These are phyloP conservation scores for Penicillium hordei DNA, from an alignment of 2,329 filamentous ascomycete species.

Conservation along the genomic window DNA sequence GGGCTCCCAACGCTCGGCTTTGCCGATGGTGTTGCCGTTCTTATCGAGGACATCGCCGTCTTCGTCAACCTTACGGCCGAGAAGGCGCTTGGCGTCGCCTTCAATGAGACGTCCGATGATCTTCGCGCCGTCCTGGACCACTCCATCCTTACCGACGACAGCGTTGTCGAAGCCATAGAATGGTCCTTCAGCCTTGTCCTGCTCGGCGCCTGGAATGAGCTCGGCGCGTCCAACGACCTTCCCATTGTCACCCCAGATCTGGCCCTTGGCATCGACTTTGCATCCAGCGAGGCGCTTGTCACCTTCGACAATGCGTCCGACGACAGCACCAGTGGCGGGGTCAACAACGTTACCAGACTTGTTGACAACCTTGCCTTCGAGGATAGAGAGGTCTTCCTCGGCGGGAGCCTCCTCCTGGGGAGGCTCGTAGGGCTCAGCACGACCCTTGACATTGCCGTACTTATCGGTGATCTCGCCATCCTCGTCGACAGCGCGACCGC, in stretches of 20 bases:
- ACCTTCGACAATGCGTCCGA: constrained; percentile 59
- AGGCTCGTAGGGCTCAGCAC: constrained; percentile 57
- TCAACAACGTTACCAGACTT: constrained; percentile 64
- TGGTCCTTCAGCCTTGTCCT: constrained; percentile 53
- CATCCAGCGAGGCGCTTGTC: constrained; percentile 59
- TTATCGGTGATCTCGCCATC: constrained; percentile 80
- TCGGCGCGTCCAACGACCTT: constrained; percentile 61
- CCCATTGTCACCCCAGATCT: constrained; percentile 63
- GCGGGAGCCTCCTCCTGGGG: constrained; percentile 43
- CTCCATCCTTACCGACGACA: constrained; percentile 58
- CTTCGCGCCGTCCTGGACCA: constrained; percentile 49
- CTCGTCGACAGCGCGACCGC: constrained; percentile 73
- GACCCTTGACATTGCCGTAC: constrained; percentile 64
- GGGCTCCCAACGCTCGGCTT: constrained; percentile 67
- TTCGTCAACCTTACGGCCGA: constrained; percentile 65
- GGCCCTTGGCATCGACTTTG: constrained; percentile 62
- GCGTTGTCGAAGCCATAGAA: constrained; percentile 61
- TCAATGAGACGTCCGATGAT: constrained; percentile 59
- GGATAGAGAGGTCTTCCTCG: constrained; percentile 57
- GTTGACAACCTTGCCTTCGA: constrained; percentile 63
- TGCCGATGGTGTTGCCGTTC: constrained; percentile 65
- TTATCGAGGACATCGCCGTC: constrained; percentile 69
- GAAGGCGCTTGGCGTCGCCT: constrained; percentile 63
- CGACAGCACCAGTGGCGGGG: constrained; percentile 54
- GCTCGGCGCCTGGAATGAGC: constrained; percentile 54